Evolutionary conservation across 108 stramenopile species (phyloP).

Genomic region (Skeletonema grethae): DNA sequence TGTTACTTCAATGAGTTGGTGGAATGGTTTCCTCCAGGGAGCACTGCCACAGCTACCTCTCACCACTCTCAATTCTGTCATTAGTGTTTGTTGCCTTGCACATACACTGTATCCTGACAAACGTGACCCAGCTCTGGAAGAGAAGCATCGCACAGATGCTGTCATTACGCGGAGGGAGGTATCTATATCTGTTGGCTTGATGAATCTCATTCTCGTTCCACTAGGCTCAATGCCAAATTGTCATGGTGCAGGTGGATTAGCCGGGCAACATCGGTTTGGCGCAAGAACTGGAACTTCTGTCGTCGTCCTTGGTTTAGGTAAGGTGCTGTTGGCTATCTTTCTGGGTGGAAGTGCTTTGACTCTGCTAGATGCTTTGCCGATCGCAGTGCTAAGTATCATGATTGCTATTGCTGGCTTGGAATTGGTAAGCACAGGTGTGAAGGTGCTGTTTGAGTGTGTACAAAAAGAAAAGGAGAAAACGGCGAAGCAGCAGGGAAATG

Average conservation of each 20-base stretch:
- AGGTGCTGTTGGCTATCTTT: conserved; percentile 65
- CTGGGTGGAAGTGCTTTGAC: conserved; percentile 61
- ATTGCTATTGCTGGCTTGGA: conserved; percentile 78
- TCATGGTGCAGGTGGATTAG: conserved; percentile 89
- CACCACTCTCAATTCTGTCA: conserved; percentile 80
- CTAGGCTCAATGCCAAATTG: conserved; percentile 86
- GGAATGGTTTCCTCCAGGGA: conserved; percentile 67
- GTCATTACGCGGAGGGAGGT: conserved; percentile 69
- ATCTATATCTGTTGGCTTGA: conserved; percentile 68
- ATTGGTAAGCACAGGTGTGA: conserved; percentile 66
- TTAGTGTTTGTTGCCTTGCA: conserved; percentile 76
- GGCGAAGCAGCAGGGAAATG: neutral
- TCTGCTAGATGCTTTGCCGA: conserved; percentile 74
- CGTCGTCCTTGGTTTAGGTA: conserved; percentile 65
- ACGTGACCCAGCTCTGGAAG: conserved; percentile 17
- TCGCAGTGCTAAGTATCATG: conserved; percentile 73
- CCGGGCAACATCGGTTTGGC: conserved; percentile 84
- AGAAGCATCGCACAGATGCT: conserved; percentile 31
- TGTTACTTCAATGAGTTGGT: conserved; percentile 61
- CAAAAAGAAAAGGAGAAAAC: conserved; percentile 29
- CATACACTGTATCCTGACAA: conserved; percentile 75
- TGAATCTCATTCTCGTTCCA: conserved; percentile 74
- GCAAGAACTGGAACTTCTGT: conserved; percentile 83
- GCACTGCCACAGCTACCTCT: conserved; percentile 83
- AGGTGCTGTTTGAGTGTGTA: conserved; percentile 38